Evolutionary conservation across 2,329 filamentous ascomycete species (phyloP), one percentile per base, ranked within the genome.

Genomic region (Cordyceps tenuipes): DNA sequence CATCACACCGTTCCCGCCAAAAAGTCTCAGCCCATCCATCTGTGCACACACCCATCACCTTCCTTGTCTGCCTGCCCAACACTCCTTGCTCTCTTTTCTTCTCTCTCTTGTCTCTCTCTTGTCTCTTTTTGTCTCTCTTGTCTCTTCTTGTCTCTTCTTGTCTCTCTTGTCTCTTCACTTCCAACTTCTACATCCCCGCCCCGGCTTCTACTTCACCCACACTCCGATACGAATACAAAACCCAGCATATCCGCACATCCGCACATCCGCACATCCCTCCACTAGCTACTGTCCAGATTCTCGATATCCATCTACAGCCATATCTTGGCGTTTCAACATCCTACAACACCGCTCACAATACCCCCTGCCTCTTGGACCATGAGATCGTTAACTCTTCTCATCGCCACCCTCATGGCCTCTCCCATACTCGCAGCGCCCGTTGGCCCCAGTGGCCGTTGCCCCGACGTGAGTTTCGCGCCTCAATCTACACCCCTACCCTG

Each of bases 371-470:
- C 26, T 19, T 21, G 5, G 31, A 39, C 19, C 13, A 68, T 69
- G 66, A 67, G 66, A 62, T 66, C 63, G 21, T 34, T 60, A 63
- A 49, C 48, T 61, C 59, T 65, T 43, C 47, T 66, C 43, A 62
- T 64, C 19, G 63, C 64, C 36, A 54, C 62, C 48, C 57, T 65
- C 47, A 31, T 61, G 12, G 51, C 55, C 17, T 54, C 57, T n/a
- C 63, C 63, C 49, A 57, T 47, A 19, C 23, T 61, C 21, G 36
- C 68, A 50, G 62, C 64, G 3, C 55, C 62, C 23, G 64, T 66
- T 15, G 64, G 68, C 26, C 70, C 73, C 21, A 65, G 71, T 41
- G 68, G 70, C 8, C 72, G 72, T n/a, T 75, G 73, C 57, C 62
- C 71, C 15, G 65, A 69, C 47, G 73, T 73, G 61, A 66, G 69